Percentiles rank a stretch among this genome's conserved stretches.
These are phyloP conservation scores for Kockiozyma suomiensis DNA, from an alignment of 805 yeast genomes.

Conservation along the genomic window DNA sequence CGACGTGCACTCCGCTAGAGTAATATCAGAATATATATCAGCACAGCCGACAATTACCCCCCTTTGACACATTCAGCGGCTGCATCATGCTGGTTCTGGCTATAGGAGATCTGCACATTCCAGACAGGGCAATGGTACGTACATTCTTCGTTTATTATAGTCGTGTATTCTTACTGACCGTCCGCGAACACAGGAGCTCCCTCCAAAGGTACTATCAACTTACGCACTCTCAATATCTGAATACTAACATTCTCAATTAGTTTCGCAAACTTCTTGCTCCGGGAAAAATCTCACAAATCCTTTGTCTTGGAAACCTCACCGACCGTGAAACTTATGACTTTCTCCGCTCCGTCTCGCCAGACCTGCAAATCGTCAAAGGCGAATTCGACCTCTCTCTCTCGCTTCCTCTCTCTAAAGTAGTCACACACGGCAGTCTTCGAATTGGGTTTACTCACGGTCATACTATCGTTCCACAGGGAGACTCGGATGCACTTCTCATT, in stretches of 20 bases:
- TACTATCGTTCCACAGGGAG: slow-evolving; percentile 79
- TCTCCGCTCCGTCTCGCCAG: slow-evolving; percentile 68
- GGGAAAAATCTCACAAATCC: slow-evolving; percentile 81
- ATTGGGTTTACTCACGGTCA: slow-evolving; percentile 87
- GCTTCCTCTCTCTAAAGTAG: slow-evolving; percentile 65
- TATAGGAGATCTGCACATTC: slow-evolving; percentile 87
- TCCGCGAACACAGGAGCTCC: slow-evolving; percentile 47
- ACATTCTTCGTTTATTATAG: not conserved
- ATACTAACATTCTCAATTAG: slow-evolving; percentile 38
- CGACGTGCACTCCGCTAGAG: too few relatives aligned
- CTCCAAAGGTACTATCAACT: slow-evolving; percentile 45
- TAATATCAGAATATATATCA: not conserved
- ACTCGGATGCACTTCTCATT: slow-evolving; percentile 78
- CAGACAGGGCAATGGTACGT: slow-evolving; percentile 74
- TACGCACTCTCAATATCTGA: not conserved
- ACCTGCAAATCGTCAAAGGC: slow-evolving; percentile 77
- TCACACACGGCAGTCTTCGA: slow-evolving; percentile 68
- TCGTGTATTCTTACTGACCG: not conserved
- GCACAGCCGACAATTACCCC: not conserved
- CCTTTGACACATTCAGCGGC: not conserved
- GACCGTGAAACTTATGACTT: slow-evolving; percentile 63
- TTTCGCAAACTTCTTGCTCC: slow-evolving; percentile 79
- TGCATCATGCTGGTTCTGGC: slow-evolving; percentile 69
- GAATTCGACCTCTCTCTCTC: slow-evolving; percentile 59
- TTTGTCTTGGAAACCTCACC: slow-evolving; percentile 82